Evolutionary conservation across 208 protist species (phyloP).

Genomic region (Balamuthia mandrillaris): DNA sequence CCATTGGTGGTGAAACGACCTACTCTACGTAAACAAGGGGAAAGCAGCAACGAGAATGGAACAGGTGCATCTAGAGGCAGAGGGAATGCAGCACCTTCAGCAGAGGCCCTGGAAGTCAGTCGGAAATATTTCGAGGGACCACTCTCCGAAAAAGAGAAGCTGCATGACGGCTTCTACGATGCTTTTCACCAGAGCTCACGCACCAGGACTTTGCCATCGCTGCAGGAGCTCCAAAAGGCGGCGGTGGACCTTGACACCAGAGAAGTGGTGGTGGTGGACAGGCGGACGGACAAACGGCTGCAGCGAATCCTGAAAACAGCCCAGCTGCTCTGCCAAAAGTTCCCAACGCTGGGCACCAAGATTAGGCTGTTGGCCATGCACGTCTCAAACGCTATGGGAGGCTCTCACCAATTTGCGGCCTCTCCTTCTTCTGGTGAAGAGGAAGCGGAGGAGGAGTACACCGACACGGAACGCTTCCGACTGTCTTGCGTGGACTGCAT

Average conservation of each 20-base stretch:
- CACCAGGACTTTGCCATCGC: too few relatives aligned
- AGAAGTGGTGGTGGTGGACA: slow-evolving; percentile 7
- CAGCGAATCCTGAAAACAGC: slow-evolving; percentile 2
- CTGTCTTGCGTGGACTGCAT: neutral
- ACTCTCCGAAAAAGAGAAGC: too few relatives aligned
- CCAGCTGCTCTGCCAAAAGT: slow-evolving; percentile 29
- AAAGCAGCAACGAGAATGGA: too few relatives aligned
- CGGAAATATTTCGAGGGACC: too few relatives aligned
- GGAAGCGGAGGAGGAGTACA: neutral
- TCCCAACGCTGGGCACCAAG: slow-evolving; percentile 22
- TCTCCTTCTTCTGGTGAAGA: neutral
- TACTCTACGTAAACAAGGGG: too few relatives aligned
- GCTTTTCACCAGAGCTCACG: too few relatives aligned
- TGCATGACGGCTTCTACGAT: too few relatives aligned
- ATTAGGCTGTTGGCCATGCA: neutral
- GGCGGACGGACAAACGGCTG: neutral
- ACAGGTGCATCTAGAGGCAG: too few relatives aligned
- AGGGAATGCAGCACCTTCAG: too few relatives aligned
- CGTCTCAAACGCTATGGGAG: slow-evolving; percentile 6
- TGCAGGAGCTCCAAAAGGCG: too few relatives aligned
- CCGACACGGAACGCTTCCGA: neutral
- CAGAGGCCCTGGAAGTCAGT: too few relatives aligned
- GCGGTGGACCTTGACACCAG: neutral
- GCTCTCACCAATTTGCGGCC: neutral
- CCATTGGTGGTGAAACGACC: too few relatives aligned